Evolutionary conservation across 768 basidiomycete genomes (phyloP).

Genomic region (Mycena pura): DNA sequence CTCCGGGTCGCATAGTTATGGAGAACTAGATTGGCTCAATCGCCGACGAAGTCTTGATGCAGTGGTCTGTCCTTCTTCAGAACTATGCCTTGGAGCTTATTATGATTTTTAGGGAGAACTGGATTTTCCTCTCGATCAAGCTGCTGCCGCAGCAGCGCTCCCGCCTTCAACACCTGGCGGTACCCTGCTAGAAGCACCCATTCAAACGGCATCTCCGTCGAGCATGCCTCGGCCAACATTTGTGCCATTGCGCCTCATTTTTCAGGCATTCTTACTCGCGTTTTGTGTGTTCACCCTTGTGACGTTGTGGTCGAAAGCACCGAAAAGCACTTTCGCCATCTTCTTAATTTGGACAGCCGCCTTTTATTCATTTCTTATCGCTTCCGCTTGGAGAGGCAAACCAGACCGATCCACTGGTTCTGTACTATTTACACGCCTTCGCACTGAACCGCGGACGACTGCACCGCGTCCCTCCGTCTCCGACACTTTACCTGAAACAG

Average conservation of each 20-base stretch:
- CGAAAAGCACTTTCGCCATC: conserved; percentile 61
- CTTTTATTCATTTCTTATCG: conserved; percentile 62
- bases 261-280: conserved; percentile 65
- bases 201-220: background rate
- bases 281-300: conserved; percentile 63
- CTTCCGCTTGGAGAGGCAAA: conserved; percentile 62
- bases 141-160: conserved; percentile 55
- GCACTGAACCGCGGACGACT: conserved; percentile 34
- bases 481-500: conserved; percentile 47
- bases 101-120: conserved; percentile 64
- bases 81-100: conserved; percentile 23
- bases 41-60: conserved; percentile 74
- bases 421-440: conserved; percentile 52
- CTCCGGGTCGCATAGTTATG: conserved; percentile 51
- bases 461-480: conserved; percentile 46
- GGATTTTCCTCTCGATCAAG: conserved; percentile 69
- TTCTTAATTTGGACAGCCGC: conserved; percentile 67
- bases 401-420: conserved; percentile 66
- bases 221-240: conserved; percentile 37
- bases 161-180: conserved; percentile 61
- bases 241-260: conserved; percentile 53
- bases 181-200: conserved; percentile 29
- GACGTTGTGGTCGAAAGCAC: conserved; percentile 63
- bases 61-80: conserved; percentile 56
- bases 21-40: conserved; percentile 81